Evolutionary conservation across 2,329 filamentous ascomycete genomes (phyloP).

Genomic region (Fusarium devonianum): DNA sequence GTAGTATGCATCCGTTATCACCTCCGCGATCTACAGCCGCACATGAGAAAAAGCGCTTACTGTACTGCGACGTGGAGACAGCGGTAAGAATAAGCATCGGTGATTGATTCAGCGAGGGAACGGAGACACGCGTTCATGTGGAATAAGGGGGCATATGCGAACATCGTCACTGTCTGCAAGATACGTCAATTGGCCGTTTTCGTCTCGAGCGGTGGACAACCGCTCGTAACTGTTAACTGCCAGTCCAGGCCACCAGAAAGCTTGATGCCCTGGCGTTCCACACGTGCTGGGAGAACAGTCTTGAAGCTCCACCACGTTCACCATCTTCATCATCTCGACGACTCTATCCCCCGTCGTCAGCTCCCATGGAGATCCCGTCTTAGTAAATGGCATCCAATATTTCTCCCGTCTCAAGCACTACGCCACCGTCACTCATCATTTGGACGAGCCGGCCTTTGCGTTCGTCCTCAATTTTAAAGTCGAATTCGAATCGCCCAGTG

Average conservation of each 20-base stretch:
- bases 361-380: background rate
- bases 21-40: slow-evolving; percentile 17
- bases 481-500: background rate
- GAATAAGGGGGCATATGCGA: too few relatives aligned
- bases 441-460: slow-evolving; percentile 4
- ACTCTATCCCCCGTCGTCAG: background rate
- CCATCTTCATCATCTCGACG: background rate
- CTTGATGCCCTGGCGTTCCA: slow-evolving; percentile 13
- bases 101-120: slow-evolving; percentile 9
- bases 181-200: too few relatives aligned
- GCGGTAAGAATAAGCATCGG: slow-evolving; percentile 29
- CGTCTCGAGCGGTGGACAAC: too few relatives aligned
- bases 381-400: background rate
- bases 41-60: background rate
- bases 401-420: slow-evolving; percentile 11
- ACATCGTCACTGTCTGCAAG: too few relatives aligned
- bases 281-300: background rate
- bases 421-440: slow-evolving; percentile 12
- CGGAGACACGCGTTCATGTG: slow-evolving; percentile 25
- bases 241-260: background rate
- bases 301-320: background rate
- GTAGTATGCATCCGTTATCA: slow-evolving; percentile 10
- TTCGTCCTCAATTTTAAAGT: slow-evolving; percentile 18
- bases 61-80: slow-evolving; percentile 26
- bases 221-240: too few relatives aligned